phyloP scores from a whole-genome alignment of 768 basidiomycete species.

The Cytidiella melzeri region DNA sequence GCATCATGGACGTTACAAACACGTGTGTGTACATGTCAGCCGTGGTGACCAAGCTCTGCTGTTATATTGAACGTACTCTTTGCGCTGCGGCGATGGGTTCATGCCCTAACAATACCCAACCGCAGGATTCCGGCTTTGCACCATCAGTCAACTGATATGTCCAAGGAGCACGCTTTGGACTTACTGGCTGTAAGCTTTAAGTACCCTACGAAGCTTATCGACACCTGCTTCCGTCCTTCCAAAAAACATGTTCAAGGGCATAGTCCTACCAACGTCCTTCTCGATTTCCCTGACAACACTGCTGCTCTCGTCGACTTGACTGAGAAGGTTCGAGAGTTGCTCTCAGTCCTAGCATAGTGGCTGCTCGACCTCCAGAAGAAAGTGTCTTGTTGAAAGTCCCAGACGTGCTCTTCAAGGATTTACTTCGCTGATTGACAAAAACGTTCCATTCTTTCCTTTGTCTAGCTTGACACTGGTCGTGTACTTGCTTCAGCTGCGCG shows the following conservation, averaged over 20 bases:
- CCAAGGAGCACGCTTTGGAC: conserved; percentile 21
- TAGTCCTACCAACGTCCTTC: conserved; percentile 88
- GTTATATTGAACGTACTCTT: too few relatives aligned
- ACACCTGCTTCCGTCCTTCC: conserved; percentile 96
- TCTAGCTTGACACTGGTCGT: conserved; percentile 68
- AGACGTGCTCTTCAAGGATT: conserved; percentile 30
- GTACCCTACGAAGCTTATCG: conserved; percentile 81
- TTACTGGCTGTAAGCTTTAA: conserved; percentile 89
- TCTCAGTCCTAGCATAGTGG: conserved; percentile 63
- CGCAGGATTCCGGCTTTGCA: conserved; percentile 72
- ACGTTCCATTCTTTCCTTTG: conserved; percentile 82
- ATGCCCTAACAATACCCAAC: conserved; percentile 96
- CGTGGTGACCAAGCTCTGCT: too few relatives aligned
- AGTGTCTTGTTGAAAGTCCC: conserved; percentile 10
- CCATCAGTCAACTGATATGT: background rate
- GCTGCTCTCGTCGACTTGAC: conserved; percentile 30
- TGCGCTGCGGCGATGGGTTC: too few relatives aligned
- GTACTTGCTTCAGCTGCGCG: conserved; percentile 70
- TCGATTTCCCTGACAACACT: conserved; percentile 78
- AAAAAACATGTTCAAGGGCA: conserved; percentile 95
- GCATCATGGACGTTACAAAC: too few relatives aligned
- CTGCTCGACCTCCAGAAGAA: conserved; percentile 36
- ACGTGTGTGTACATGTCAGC: too few relatives aligned
- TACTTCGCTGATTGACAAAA: conserved; percentile 69
- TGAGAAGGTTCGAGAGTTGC: conserved; percentile 69